A percentile compares a stretch with the other conserved stretches of the same genome.
These are phyloP conservation scores for Triglochin maritima DNA, from an alignment of 106 monocot species.

Conservation along the genomic window DNA sequence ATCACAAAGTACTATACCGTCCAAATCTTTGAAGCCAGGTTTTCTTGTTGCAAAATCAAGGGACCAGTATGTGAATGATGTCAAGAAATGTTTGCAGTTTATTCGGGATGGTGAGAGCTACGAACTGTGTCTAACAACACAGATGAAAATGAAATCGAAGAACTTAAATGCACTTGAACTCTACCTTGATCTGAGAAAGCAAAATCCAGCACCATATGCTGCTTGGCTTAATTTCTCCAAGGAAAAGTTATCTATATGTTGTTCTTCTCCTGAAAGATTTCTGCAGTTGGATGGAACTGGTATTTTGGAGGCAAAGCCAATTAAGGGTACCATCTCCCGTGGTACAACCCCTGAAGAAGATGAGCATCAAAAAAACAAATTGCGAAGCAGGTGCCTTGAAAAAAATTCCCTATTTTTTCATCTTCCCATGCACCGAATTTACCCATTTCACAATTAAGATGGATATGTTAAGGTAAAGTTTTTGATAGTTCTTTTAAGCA, in stretches of 20 bases:
- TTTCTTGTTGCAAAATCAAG: slow-evolving; percentile 75
- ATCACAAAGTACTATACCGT: background rate
- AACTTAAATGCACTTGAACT: slow-evolving; percentile 39
- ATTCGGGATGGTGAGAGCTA: slow-evolving; percentile 95
- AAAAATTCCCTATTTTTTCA: no score
- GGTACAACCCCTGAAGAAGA: slow-evolving; percentile 77
- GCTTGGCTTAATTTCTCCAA: slow-evolving; percentile 81
- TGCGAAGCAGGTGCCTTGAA: slow-evolving; percentile 57
- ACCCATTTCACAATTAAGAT: no score
- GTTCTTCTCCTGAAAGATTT: slow-evolving; percentile 95
- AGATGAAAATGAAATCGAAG: slow-evolving; percentile 50
- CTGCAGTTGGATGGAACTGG: slow-evolving; percentile 46
- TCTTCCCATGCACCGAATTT: no score
- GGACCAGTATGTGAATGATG: slow-evolving; percentile 62
- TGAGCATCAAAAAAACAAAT: slow-evolving; percentile 46
- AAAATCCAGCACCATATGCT: slow-evolving; percentile 95
- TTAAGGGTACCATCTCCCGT: slow-evolving; percentile 87
- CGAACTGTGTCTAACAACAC: slow-evolving; percentile 91
- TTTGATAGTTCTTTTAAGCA: no score
- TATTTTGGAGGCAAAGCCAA: slow-evolving; percentile 88
- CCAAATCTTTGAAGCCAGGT: background rate
- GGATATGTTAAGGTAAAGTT: no score
- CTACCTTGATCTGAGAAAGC: slow-evolving; percentile 59
- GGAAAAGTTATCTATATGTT: slow-evolving; percentile 67
- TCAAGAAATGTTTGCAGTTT: slow-evolving; percentile 52